These are phyloP conservation scores for Leccinum imitatum DNA, from an alignment of 768 basidiomycete genomes.

Conservation along the genomic window DNA sequence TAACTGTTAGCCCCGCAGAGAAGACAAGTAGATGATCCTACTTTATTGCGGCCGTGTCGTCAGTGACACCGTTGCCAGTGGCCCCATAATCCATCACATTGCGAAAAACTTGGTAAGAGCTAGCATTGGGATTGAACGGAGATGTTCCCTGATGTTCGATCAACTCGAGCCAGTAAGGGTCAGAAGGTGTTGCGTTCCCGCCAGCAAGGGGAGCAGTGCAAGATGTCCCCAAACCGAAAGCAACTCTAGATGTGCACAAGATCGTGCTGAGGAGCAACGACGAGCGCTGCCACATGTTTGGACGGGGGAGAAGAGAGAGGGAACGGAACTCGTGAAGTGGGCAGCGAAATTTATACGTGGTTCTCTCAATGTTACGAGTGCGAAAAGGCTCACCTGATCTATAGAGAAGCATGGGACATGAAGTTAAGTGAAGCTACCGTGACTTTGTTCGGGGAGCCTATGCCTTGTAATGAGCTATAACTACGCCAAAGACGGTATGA, in stretches of 20 bases:
- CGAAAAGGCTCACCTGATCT: neutral
- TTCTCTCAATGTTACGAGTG: neutral
- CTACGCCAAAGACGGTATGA: neutral
- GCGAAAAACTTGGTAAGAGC: conserved; percentile 65
- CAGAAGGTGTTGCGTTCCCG: conserved; percentile 43
- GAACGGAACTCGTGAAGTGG: conserved; percentile 31
- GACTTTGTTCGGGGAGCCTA: neutral
- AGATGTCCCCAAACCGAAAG: conserved; percentile 42
- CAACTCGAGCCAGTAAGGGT: conserved; percentile 66
- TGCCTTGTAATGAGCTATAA: neutral
- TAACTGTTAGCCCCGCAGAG: neutral
- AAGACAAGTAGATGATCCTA: conserved; percentile 16
- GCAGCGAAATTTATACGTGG: neutral
- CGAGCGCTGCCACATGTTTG: conserved; percentile 11
- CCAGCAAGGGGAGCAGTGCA: conserved; percentile 45
- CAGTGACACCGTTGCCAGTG: conserved; percentile 61
- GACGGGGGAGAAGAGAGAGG: neutral
- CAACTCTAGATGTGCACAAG: neutral
- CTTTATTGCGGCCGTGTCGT: conserved; percentile 80
- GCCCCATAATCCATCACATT: conserved; percentile 69
- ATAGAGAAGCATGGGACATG: neutral
- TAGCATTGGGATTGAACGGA: conserved; percentile 55
- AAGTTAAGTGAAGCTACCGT: neutral
- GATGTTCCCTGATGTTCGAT: conserved; percentile 74
- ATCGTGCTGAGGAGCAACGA: conserved; percentile 14